Evolutionary conservation across 2,329 filamentous ascomycete genomes (phyloP).

Genomic region (Grosmannia clavigera): DNA sequence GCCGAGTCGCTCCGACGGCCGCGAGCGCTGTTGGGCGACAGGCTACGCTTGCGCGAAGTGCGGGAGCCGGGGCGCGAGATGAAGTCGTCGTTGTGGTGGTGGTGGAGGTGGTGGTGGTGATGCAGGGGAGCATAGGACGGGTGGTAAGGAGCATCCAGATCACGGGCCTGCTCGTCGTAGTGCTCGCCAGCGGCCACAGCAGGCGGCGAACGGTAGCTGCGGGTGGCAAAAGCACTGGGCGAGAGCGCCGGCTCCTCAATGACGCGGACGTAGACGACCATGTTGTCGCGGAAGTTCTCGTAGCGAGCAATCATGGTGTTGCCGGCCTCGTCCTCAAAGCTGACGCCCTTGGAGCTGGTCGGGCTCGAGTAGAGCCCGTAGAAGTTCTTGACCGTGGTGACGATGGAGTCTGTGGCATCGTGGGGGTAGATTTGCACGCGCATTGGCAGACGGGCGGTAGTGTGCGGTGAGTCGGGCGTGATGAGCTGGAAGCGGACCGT

Average conservation of each 20-base stretch:
- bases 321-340: constrained; percentile 83
- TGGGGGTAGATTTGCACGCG: constrained; percentile 86
- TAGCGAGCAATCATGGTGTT: constrained; percentile 90
- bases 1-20: constrained; percentile 69
- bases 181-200: constrained; percentile 17
- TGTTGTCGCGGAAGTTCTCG: constrained; percentile 87
- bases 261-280: constrained; percentile 85
- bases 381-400: constrained; percentile 97
- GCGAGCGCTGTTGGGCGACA: constrained; percentile 56
- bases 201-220: constrained; percentile 9
- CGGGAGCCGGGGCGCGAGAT: constrained; percentile 57
- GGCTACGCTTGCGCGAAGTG: constrained; percentile 63
- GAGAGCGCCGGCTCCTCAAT: constrained; percentile 46
- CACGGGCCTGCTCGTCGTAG: constrained; percentile 26
- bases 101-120: neutral
- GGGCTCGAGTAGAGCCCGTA: constrained; percentile 82
- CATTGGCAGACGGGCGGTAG: constrained; percentile 67
- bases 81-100: constrained; percentile 27
- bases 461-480: constrained; percentile 53
- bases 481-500: constrained; percentile 70
- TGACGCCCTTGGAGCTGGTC: constrained; percentile 64
- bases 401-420: constrained; percentile 94
- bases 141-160: constrained; percentile 37
- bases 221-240: constrained; percentile 25
- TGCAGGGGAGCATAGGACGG: constrained; percentile 30